Evolutionary conservation across 371 early-diverging fungal genomes (phyloP).

Genomic region (Massospora cicadina): DNA sequence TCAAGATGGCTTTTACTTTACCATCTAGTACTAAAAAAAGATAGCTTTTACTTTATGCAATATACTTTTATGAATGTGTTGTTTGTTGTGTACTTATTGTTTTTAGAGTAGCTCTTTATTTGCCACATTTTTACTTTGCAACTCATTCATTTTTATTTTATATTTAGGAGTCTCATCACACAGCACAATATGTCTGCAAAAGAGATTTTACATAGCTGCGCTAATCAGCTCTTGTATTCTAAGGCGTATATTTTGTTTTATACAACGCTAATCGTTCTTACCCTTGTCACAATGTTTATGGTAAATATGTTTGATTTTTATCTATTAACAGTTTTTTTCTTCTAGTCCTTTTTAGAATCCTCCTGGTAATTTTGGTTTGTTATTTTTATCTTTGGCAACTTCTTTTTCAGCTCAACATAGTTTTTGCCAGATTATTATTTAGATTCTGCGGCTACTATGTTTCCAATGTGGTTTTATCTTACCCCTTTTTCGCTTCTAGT

Average conservation of each 20-base stretch:
- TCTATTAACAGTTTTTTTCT: not conserved
- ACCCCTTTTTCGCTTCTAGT: not conserved
- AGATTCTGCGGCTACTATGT: not conserved
- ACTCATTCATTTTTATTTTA: not conserved
- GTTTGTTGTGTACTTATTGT: no score
- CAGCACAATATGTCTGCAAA: constrained; percentile 8
- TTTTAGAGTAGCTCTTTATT: not conserved
- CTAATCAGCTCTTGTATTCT: constrained; percentile 7
- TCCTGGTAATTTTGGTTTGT: constrained; percentile 5
- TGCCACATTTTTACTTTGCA: no score
- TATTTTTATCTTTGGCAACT: no score
- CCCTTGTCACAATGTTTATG: constrained; percentile 6
- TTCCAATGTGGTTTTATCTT: not conserved
- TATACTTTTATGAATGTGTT: no score
- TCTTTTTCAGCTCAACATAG: no score
- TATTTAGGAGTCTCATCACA: not conserved
- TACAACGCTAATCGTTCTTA: not conserved
- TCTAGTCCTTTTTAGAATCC: constrained; percentile 4
- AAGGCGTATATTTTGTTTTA: constrained; percentile 6
- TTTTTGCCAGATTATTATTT: not conserved
- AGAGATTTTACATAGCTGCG: constrained; percentile 5
- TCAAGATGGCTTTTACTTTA: no score
- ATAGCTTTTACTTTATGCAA: no score
- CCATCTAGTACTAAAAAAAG: no score
- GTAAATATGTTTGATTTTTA: not conserved